These are phyloP conservation scores for Suillus discolor DNA, from an alignment of 768 basidiomycete genomes.

Conservation along the genomic window DNA sequence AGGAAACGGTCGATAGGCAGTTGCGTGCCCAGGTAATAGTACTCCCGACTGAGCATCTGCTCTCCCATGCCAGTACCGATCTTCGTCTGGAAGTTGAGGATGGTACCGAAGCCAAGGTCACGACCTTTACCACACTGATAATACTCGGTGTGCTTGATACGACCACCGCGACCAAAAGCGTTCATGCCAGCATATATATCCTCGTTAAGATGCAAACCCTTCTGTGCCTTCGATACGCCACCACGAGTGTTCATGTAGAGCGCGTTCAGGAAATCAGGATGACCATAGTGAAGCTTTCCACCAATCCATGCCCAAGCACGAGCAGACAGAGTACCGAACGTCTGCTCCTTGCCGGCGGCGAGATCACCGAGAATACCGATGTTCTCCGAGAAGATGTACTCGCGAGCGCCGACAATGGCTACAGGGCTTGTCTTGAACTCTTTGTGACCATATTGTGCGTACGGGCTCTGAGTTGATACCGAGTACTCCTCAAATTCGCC, in stretches of 20 bases:
- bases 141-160: slow-evolving; percentile 99
- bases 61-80: slow-evolving; percentile 99
- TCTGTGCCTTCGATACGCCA: slow-evolving; percentile 98
- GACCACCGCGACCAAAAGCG: slow-evolving; percentile 93
- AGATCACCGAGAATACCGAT: slow-evolving; percentile 99
- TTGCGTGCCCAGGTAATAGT: slow-evolving; percentile 98
- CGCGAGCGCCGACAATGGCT: slow-evolving; percentile 97
- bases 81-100: slow-evolving; percentile 99
- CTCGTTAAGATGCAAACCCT: slow-evolving; percentile 98
- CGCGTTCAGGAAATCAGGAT: slow-evolving; percentile 98
- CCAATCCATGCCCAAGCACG: slow-evolving; percentile 97
- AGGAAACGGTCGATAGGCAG: slow-evolving; percentile 97
- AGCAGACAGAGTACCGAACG: slow-evolving; percentile 97
- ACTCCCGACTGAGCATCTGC: slow-evolving; percentile 98
- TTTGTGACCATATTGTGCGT: slow-evolving; percentile 85
- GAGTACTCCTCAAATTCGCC: slow-evolving; percentile 96
- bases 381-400: slow-evolving; percentile 99
- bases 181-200: slow-evolving; percentile 99
- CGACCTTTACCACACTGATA: slow-evolving; percentile 99
- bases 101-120: slow-evolving; percentile 98
- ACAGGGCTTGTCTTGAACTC: slow-evolving; percentile 89
- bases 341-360: slow-evolving; percentile 99
- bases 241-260: slow-evolving; percentile 98
- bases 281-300: slow-evolving; percentile 98
- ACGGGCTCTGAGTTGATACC: slow-evolving; percentile 86